Evolutionary conservation across 768 basidiomycete genomes (phyloP).

Genomic region (Inosperma sp.): DNA sequence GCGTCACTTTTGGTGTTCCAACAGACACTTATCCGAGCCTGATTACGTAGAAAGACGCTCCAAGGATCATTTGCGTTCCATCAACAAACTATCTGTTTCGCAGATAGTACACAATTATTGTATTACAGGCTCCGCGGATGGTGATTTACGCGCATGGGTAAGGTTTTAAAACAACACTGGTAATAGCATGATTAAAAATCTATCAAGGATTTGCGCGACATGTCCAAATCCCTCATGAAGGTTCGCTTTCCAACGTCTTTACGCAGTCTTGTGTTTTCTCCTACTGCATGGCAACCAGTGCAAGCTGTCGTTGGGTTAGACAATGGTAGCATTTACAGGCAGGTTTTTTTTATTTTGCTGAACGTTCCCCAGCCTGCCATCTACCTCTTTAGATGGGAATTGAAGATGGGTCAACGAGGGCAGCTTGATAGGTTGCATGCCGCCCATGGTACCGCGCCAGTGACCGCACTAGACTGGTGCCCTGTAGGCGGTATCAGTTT

Average conservation of each 20-base stretch:
- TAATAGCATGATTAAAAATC: conserved; percentile 3
- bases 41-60: conserved; percentile 49
- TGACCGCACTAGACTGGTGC: conserved; percentile 74
- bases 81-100: conserved; percentile 66
- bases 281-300: conserved; percentile 57
- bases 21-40: background rate
- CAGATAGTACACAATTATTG: conserved; percentile 66
- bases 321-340: conserved; percentile 67
- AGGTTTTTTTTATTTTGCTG: conserved; percentile 12
- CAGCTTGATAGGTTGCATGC: conserved; percentile 67
- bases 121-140: conserved; percentile 77
- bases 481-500: conserved; percentile 23
- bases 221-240: conserved; percentile 62
- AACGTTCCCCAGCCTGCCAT: background rate
- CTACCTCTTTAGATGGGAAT: conserved; percentile 56
- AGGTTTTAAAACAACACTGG: conserved; percentile 24
- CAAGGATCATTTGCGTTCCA: conserved; percentile 68
- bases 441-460: conserved; percentile 68
- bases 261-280: conserved; percentile 67
- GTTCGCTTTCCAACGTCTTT: conserved; percentile 69
- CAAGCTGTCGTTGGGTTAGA: conserved; percentile 67
- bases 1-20: conserved; percentile 15
- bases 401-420: conserved; percentile 72
- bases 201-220: conserved; percentile 64
- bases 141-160: conserved; percentile 78